phyloP scores from a whole-genome alignment of 2,329 filamentous ascomycete species.

The Alternaria brassicicola region DNA sequence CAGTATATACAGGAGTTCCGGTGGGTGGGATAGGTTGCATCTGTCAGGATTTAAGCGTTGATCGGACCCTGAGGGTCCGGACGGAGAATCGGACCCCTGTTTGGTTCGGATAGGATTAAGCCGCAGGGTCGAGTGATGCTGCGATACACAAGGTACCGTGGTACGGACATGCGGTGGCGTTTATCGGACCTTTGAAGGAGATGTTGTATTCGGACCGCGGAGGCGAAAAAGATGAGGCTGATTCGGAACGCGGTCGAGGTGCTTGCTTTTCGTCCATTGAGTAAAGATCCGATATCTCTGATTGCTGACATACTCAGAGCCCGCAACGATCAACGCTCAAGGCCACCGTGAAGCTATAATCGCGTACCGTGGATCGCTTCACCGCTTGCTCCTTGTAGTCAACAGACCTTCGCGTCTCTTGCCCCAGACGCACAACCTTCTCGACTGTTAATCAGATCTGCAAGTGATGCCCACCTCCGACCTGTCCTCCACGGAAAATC shows the following conservation, averaged over 20 bases:
- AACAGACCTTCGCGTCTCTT: neutral
- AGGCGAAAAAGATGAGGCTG: neutral
- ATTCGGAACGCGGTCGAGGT: neutral
- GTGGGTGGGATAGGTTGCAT: neutral
- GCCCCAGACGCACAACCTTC: neutral
- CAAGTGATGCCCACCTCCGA: neutral
- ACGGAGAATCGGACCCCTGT: neutral
- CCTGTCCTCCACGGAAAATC: neutral
- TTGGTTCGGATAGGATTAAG: constrained; percentile 6
- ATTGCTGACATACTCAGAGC: neutral
- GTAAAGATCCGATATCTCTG: neutral
- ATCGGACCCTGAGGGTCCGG: constrained; percentile 5
- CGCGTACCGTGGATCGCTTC: neutral
- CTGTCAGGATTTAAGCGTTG: neutral
- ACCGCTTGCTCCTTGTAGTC: constrained; percentile 1
- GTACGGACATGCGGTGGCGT: neutral
- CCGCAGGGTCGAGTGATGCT: constrained; percentile 8
- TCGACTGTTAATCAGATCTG: neutral
- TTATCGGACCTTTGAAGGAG: neutral
- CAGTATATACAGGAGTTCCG: neutral
- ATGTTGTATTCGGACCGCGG: constrained; percentile 4
- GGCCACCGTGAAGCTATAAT: neutral
- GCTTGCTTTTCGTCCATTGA: neutral
- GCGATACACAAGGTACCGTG: neutral
- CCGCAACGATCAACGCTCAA: neutral